Percentiles rank a stretch among this genome's conserved stretches.
phyloP scores from a whole-genome alignment of 768 basidiomycete genomes.

The Boletus vinaceobasis region DNA sequence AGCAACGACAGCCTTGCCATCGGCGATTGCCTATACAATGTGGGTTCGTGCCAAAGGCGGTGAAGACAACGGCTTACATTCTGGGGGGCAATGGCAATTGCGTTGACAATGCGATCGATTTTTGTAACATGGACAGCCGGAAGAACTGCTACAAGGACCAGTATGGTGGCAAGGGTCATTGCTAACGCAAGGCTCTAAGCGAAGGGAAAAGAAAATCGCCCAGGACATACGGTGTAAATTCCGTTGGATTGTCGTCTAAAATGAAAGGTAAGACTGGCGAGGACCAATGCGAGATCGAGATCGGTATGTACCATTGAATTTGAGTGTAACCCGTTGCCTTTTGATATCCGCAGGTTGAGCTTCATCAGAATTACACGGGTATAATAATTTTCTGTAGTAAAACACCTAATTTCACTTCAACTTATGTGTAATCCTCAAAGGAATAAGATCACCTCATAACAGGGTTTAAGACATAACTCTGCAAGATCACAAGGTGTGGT shows the following conservation, averaged over 20 bases:
- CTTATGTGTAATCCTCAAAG: background rate
- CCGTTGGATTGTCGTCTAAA: constrained; percentile 15
- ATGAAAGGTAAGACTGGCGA: constrained; percentile 4
- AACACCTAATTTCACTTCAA: constrained; percentile 21
- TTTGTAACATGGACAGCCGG: constrained; percentile 47
- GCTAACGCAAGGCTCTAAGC: constrained; percentile 24
- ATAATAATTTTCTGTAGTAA: constrained; percentile 18
- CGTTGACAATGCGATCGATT: constrained; percentile 54
- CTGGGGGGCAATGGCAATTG: constrained; percentile 48
- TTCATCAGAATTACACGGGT: background rate
- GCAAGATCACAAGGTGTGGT: constrained; percentile 53
- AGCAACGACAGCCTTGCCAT: constrained; percentile 57
- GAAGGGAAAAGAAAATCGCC: background rate
- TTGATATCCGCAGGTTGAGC: background rate
- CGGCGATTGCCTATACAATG: constrained; percentile 45
- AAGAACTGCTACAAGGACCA: constrained; percentile 48
- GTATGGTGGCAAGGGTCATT: constrained; percentile 52
- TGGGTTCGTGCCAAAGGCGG: background rate
- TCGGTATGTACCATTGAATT: constrained; percentile 20
- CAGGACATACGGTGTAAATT: constrained; percentile 26
- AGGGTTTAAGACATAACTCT: constrained; percentile 53
- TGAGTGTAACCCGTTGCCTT: constrained; percentile 5
- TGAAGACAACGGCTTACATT: constrained; percentile 39
- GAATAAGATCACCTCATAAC: constrained; percentile 46
- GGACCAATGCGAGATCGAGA: background rate